phyloP scores from a whole-genome alignment of 2,329 filamentous ascomycete genomes.

The Sporothrix pallida region DNA sequence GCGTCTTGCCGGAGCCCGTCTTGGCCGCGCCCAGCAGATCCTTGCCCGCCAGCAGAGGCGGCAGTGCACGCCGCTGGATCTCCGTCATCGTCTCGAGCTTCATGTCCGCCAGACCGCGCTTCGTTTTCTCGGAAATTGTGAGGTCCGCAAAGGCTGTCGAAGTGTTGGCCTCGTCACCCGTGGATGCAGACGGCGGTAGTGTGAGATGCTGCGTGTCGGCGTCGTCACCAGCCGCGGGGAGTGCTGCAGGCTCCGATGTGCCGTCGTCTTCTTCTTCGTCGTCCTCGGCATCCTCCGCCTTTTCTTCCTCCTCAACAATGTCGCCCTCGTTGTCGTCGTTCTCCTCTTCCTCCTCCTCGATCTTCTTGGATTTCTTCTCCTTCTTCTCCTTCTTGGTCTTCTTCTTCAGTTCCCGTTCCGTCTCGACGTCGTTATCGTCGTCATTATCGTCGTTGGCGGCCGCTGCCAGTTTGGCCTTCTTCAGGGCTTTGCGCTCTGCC shows the following conservation, averaged over 20 bases:
- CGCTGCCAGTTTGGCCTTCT: constrained; percentile 36
- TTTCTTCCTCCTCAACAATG: constrained; percentile 33
- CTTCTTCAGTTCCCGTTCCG: constrained; percentile 31
- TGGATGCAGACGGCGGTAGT: constrained; percentile 51
- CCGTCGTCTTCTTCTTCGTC: constrained; percentile 43
- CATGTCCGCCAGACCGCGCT: constrained; percentile 88
- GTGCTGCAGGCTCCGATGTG: constrained; percentile 38
- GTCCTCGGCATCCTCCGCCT: constrained; percentile 36
- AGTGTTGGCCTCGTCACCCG: constrained; percentile 53
- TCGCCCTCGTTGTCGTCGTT: constrained; percentile 31
- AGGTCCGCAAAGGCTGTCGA: constrained; percentile 73
- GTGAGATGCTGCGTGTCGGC: constrained; percentile 51
- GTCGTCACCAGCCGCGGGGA: constrained; percentile 40
- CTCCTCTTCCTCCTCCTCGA: constrained; percentile 39
- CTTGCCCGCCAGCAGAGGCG: constrained; percentile 81
- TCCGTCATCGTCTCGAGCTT: constrained; percentile 94
- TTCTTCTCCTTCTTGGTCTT: constrained; percentile 39
- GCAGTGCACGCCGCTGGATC: constrained; percentile 87
- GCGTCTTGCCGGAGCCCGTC: constrained; percentile 92
- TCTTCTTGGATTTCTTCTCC: constrained; percentile 32
- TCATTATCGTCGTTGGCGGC: constrained; percentile 29
- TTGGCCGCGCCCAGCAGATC: constrained; percentile 92
- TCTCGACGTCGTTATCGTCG: constrained; percentile 30
- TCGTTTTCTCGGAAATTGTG: constrained; percentile 84
- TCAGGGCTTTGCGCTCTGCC: constrained; percentile 35